A percentile compares a stretch with the other conserved stretches of the same genome.
Evolutionary conservation across 164 flowering plant species (phyloP).

Genomic region (Vitis vinifera): ASM3070453v1 NC_081821.1:2596001-2596500

Average conservation of each 20-base stretch:
- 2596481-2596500: constrained; percentile 65
- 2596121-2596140: constrained; percentile 10
- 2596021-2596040: constrained; percentile 19
- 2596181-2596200: neutral
- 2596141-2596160: neutral
- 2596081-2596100: constrained; percentile 19
- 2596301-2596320: constrained; percentile 93
- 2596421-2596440: constrained; percentile 77
- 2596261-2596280: constrained; percentile 90
- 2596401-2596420: constrained; percentile 92
- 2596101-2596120: constrained; percentile 17
- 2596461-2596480: constrained; percentile 92
- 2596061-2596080: constrained; percentile 27
- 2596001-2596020: constrained; percentile 37
- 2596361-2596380: constrained; percentile 94
- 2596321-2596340: constrained; percentile 98
- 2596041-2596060: constrained; percentile 20
- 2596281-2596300: constrained; percentile 95
- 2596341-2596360: constrained; percentile 89
- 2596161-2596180: constrained; percentile 1
- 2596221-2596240: neutral
- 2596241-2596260: constrained; percentile 55
- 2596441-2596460: constrained; percentile 78
- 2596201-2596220: neutral
- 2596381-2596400: constrained; percentile 94